Base-by-base conservation (phyloP, 106 monocot species). In the Allium cepa region DNA sequence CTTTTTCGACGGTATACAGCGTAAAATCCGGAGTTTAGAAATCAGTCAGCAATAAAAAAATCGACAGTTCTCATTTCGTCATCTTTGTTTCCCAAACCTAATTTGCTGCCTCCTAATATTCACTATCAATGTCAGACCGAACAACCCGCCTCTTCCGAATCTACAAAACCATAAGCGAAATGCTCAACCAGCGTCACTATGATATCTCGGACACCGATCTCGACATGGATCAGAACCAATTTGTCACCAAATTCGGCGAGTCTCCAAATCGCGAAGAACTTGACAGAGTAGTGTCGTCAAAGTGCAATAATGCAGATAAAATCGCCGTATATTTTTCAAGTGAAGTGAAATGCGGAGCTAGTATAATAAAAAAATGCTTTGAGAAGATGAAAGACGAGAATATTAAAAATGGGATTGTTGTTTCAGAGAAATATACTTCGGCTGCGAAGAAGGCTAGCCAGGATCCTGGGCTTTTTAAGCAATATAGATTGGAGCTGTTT, bases 291-390 rank as follows among this genome's bases (percentile, higher is more conserved):
- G 46, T 15, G 56, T 45, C n/a, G 22, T 56, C 36, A 56, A 55
- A 36, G 9, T 13, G 56, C 10, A 46, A 69, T 22, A 36, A 51
- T 46, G 47, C 17, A 36, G 60, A 71, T 14, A 86, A 97, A 86
- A 76, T 97, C 48, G 84, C 79, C 79, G 84, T 92, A 26, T 87
- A 92, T 80, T 97, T 97, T 57, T 87, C 92, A 6, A 84, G 82
- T 56, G 97, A 97, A 52, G 57, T 64, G 16, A 97, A 97, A 50
- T 80, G 89, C 28, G 89, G 84, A 26, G 74, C 88, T 56, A 84
- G 84, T 45, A 78, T 78, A 26, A 76, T 89, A 26, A 89, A 89
- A 80, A 84, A 77, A 28, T 92, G 77, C 50, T 76, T 77, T 45
- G 82, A 82, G 46, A 53, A 74, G 68, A 88, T 97, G 96, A 88